These are phyloP conservation scores for Tilletia horrida DNA, from an alignment of 1,284 basidiomycete species.

Conservation along the genomic window DNA sequence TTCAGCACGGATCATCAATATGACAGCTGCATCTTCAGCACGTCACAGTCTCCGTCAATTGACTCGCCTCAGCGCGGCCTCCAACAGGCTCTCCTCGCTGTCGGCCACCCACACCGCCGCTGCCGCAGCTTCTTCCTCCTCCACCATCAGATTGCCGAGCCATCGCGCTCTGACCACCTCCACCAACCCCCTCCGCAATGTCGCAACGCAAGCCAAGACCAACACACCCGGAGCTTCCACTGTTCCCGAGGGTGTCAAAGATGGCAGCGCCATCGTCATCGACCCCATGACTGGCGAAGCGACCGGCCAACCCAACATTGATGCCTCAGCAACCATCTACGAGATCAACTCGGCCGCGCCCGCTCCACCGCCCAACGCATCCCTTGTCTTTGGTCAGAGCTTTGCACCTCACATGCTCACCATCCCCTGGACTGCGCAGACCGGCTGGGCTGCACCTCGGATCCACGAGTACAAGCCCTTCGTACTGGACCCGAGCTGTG, in stretches of 20 bases:
- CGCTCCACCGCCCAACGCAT: slow-evolving; percentile 31
- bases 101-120: background rate
- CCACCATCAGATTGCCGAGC: too few species aligned
- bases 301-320: slow-evolving; percentile 32
- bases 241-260: background rate
- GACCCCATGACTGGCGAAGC: slow-evolving; percentile 50
- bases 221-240: slow-evolving; percentile 5
- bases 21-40: background rate
- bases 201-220: slow-evolving; percentile 10
- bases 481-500: slow-evolving; percentile 73
- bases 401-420: slow-evolving; percentile 89
- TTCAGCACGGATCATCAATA: background rate
- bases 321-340: slow-evolving; percentile 31
- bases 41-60: background rate
- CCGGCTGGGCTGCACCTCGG: slow-evolving; percentile 77
- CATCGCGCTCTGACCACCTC: slow-evolving; percentile 4
- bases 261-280: slow-evolving; percentile 24
- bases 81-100: background rate
- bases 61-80: background rate
- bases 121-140: too few species aligned
- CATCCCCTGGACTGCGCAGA: slow-evolving; percentile 70
- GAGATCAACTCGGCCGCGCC: slow-evolving; percentile 29
- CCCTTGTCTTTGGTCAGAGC: slow-evolving; percentile 60
- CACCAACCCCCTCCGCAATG: background rate
- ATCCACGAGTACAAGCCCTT: slow-evolving; percentile 81